phyloP scores from a whole-genome alignment of 345 rosid genomes.

The Luvunga scandens region DNA sequence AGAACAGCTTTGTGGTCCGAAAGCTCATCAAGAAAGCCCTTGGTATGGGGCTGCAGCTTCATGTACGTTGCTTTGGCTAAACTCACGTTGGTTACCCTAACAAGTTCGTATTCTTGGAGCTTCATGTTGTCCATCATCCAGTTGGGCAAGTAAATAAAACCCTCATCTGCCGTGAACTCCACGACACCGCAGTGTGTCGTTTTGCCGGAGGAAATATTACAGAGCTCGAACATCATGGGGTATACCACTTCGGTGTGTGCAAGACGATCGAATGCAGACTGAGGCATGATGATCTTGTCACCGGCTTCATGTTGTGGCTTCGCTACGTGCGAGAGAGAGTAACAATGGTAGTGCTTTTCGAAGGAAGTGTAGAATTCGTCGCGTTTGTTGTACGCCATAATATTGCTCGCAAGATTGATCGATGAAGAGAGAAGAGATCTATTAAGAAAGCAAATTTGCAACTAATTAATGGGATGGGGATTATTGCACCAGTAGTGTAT shows the following conservation, averaged over 20 bases:
- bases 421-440: no score
- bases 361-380: not conserved
- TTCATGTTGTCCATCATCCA: constrained; percentile 36
- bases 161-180: constrained; percentile 27
- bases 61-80: constrained; percentile 3
- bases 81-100: not conserved
- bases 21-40: constrained; percentile 17
- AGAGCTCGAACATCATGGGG: no score
- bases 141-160: constrained; percentile 9
- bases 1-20: constrained; percentile 18
- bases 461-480: no score
- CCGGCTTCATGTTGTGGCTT: constrained; percentile 7
- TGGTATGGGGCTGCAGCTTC: constrained; percentile 32
- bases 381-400: no score
- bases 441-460: no score
- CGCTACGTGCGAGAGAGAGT: not conserved
- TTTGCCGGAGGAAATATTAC: no score
- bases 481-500: no score
- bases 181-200: no score
- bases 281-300: constrained; percentile 23
- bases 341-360: not conserved
- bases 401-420: no score
- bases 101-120: constrained; percentile 15
- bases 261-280: not conserved
- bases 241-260: no score